These are phyloP conservation scores for Penicillium ochrochloron DNA, from an alignment of 495 filamentous ascomycete species.

Conservation along the genomic window DNA sequence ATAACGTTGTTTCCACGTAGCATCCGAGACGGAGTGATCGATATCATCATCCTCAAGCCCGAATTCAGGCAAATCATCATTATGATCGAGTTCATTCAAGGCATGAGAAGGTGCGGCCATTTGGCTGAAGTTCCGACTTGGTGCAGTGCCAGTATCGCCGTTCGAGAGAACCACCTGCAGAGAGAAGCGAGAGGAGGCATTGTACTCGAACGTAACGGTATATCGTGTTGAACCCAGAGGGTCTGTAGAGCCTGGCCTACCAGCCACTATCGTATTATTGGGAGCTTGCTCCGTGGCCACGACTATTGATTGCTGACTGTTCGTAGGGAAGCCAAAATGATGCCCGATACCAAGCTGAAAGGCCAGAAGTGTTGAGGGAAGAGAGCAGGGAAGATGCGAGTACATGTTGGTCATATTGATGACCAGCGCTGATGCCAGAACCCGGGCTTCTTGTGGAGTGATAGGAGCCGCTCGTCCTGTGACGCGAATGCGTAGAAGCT, in stretches of 20 bases:
- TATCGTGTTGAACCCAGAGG: conserved; percentile 19
- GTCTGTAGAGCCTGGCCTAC: conserved; percentile 1
- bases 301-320: conserved; percentile 28
- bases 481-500: conserved; percentile 39
- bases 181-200: conserved; percentile 30
- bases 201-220: conserved; percentile 40
- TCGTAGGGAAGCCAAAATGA: conserved; percentile 39
- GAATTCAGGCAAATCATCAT: conserved; percentile 30
- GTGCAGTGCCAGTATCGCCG: conserved; percentile 25
- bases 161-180: conserved; percentile 40
- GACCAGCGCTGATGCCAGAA: conserved; percentile 41
- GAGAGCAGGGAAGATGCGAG: conserved; percentile 31
- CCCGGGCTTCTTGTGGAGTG: conserved; percentile 37
- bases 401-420: conserved; percentile 37
- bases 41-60: conserved; percentile 41
- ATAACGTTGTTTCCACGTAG: conserved; percentile 51
- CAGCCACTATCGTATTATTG: background rate
- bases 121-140: conserved; percentile 16
- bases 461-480: conserved; percentile 36
- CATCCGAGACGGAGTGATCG: conserved; percentile 32
- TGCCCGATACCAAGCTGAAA: conserved; percentile 47
- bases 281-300: conserved; percentile 29
- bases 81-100: conserved; percentile 1
- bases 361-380: conserved; percentile 33
- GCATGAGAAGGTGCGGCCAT: conserved; percentile 7